These are phyloP conservation scores for Phlebiopsis gigantea DNA, from an alignment of 768 basidiomycete genomes.

Conservation along the genomic window DNA sequence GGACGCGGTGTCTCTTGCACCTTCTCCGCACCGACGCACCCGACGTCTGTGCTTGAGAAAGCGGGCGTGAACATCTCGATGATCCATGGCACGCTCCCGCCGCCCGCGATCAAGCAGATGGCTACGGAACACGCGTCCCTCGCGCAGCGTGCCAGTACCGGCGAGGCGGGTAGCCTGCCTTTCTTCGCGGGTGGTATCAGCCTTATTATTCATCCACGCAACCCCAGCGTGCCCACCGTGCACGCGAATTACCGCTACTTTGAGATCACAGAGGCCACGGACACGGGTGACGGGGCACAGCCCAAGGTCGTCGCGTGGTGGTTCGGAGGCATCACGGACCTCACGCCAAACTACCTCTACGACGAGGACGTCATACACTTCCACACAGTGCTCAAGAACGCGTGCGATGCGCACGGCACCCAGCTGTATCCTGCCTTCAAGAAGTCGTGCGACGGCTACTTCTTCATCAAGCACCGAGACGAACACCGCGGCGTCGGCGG, in stretches of 20 bases:
- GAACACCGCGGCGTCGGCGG: slow-evolving; percentile 91
- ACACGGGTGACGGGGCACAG: slow-evolving; percentile 28
- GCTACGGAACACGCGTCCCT: slow-evolving; percentile 80
- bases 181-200: slow-evolving; percentile 89
- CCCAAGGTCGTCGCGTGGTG: slow-evolving; percentile 82
- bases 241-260: slow-evolving; percentile 96
- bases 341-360: slow-evolving; percentile 90
- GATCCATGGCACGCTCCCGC: slow-evolving; percentile 48
- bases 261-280: slow-evolving; percentile 60
- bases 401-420: slow-evolving; percentile 68
- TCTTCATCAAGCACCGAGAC: slow-evolving; percentile 79
- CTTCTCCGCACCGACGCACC: slow-evolving; percentile 46
- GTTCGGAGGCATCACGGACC: slow-evolving; percentile 97
- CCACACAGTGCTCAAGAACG: slow-evolving; percentile 68
- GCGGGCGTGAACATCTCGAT: slow-evolving; percentile 93
- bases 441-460: slow-evolving; percentile 96
- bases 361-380: slow-evolving; percentile 84
- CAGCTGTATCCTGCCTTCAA: slow-evolving; percentile 78
- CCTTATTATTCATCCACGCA: slow-evolving; percentile 85
- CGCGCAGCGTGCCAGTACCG: slow-evolving; percentile 44
- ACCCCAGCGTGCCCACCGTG: slow-evolving; percentile 85
- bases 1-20: slow-evolving; percentile 86
- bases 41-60: slow-evolving; percentile 74
- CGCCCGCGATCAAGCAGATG: slow-evolving; percentile 93
- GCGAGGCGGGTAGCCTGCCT: slow-evolving; percentile 56